Base-by-base conservation (phyloP, 768 basidiomycete genomes). In the Cyclocybe aegerita region DNA sequence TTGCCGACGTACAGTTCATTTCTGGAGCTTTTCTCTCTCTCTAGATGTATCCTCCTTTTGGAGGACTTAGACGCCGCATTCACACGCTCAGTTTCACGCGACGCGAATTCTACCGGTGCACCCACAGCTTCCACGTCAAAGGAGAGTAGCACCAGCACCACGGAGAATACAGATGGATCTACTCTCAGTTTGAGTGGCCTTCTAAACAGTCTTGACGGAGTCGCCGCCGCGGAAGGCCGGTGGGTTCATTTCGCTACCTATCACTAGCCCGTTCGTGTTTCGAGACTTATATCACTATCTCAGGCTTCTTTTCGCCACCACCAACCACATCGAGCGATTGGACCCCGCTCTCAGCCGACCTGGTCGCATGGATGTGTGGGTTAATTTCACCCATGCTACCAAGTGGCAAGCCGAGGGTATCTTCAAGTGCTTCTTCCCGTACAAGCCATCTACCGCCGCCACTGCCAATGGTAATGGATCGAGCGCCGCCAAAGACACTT, bases 11-110 rank as follows among this genome's bases (percentile, higher is more conserved):
- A 50, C 32, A n/a, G 15, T 15, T 14, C 45, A 39, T 46, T 48
- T 30, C 39, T 12, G 36, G n/a, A 15, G 10, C 16, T 43, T 37
- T 23, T 54, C 46, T 43, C n/a, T 23, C 12, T 8, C 34, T 43
- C 43, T 59, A 90, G 90, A 75, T 93, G 90, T 76, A 92, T 96
- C 53, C 77, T 96, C 60, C 86, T 96, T 69, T 80, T 96, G 65
- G 93, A 96, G 73, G 93, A 96, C 77, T 80, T 96, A 59, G 91
- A 93, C 66, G 91, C 91, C 49, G 91, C 91, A 23, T 93, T 93
- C 73, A 93, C 91, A 56, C 86, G 89, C 43, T 87, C 85, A 48
- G 85, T 92, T 64, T 86, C 82, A 67, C 90, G 91, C 71, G 91
- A 92, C 68, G 74, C 82, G 40, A 79, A 70, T 10, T 91, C 90